These are phyloP conservation scores for Leucaena leucocephala DNA, from an alignment of 306 rosid genomes.

Conservation along the genomic window DNA sequence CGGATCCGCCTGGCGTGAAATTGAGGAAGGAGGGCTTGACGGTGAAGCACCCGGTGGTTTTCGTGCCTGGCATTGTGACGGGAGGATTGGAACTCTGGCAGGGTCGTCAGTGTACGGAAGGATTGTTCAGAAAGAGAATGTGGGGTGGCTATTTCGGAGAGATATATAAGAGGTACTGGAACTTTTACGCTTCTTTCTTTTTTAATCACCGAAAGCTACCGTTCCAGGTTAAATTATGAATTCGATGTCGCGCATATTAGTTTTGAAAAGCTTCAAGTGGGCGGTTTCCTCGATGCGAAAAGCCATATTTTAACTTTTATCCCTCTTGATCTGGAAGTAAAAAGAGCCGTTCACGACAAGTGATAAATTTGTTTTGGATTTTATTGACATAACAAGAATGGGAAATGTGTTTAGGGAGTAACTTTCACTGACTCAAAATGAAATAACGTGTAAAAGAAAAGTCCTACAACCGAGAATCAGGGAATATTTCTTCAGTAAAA, in stretches of 20 bases:
- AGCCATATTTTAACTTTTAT: background rate
- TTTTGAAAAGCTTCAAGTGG: background rate
- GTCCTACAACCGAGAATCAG: background rate
- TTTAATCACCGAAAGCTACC: background rate
- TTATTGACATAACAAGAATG: background rate
- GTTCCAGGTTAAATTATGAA: constrained; percentile 8
- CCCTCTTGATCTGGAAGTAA: constrained; percentile 23
- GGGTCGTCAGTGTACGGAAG: constrained; percentile 78
- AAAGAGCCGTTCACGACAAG: background rate
- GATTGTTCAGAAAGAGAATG: constrained; percentile 73
- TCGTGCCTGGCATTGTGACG: constrained; percentile 85
- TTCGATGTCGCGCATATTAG: constrained; percentile 10
- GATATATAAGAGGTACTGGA: constrained; percentile 62
- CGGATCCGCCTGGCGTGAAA: constrained; percentile 83
- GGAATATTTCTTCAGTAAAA: background rate
- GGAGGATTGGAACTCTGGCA: constrained; percentile 86
- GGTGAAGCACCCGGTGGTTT: constrained; percentile 78
- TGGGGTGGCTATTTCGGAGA: constrained; percentile 93
- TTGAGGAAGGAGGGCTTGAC: constrained; percentile 72
- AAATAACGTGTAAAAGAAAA: background rate
- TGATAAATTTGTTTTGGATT: constrained; percentile 11
- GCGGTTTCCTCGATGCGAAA: constrained; percentile 8
- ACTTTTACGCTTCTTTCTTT: background rate
- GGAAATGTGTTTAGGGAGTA: constrained; percentile 13
- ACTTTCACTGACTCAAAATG: constrained; percentile 9